phyloP scores from a whole-genome alignment of 2,329 filamentous ascomycete genomes.

The Colletotrichum musicola region DNA sequence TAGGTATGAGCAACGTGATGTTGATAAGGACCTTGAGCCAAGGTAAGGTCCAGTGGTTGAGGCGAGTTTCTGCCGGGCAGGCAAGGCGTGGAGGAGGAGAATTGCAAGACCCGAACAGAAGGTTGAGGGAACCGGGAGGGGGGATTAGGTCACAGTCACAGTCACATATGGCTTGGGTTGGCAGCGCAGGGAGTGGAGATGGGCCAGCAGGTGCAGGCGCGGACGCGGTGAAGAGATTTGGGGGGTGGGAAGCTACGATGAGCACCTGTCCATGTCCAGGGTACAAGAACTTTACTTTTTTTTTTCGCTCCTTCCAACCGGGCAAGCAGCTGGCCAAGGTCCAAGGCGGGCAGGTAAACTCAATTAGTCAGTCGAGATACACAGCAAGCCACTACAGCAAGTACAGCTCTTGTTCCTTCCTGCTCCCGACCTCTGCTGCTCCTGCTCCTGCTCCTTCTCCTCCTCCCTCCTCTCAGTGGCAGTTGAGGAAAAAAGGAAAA shows the following conservation, averaged over 20 bases:
- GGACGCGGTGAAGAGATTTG: constrained; percentile 7
- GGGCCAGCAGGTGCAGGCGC: background rate
- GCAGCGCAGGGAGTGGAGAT: constrained; percentile 1
- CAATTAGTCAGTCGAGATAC: no score
- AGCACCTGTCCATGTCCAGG: no score
- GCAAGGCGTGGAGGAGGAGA: background rate
- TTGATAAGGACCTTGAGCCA: background rate
- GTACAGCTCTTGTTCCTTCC: no score
- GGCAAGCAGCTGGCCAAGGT: no score
- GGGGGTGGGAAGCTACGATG: no score
- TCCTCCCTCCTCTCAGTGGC: no score
- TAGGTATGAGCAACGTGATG: background rate
- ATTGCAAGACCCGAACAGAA: background rate
- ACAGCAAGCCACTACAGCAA: no score
- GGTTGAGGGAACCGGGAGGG: constrained; percentile 3
- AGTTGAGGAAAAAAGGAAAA: background rate
- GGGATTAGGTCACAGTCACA: background rate
- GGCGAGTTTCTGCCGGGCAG: background rate
- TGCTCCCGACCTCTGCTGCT: background rate
- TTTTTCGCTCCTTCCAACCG: no score
- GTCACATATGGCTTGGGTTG: no score
- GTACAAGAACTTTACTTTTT: no score
- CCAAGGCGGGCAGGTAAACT: no score
- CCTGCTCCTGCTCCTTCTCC: background rate
- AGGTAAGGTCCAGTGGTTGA: background rate